These are phyloP conservation scores for Colletotrichum chlorophyti DNA, from an alignment of 2,329 filamentous ascomycete genomes.

Conservation along the genomic window DNA sequence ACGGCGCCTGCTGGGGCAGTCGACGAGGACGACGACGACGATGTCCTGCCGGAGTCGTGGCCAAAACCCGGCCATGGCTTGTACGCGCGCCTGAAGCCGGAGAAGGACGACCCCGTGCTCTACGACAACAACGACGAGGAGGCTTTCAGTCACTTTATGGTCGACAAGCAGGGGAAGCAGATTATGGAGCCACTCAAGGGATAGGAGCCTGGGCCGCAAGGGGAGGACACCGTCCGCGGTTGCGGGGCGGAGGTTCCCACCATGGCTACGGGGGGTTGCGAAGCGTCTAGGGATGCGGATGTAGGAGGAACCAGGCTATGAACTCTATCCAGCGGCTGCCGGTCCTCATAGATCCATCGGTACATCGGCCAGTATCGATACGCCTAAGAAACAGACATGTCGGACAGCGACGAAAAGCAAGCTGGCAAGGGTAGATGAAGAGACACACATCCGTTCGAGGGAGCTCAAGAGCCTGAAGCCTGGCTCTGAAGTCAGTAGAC, in stretches of 20 bases:
- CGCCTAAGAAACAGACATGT: background rate
- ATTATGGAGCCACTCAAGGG: slow-evolving; percentile 37
- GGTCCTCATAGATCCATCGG: background rate
- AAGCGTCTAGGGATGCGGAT: too few relatives aligned
- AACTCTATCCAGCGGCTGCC: background rate
- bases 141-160: slow-evolving; percentile 51
- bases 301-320: too few relatives aligned
- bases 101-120: slow-evolving; percentile 46
- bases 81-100: slow-evolving; percentile 45
- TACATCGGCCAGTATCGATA: too few relatives aligned
- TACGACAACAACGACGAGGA: slow-evolving; percentile 49
- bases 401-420: background rate
- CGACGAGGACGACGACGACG: slow-evolving; percentile 38
- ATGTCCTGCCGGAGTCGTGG: slow-evolving; percentile 47
- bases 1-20: slow-evolving; percentile 33
- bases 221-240: background rate
- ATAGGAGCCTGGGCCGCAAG: background rate
- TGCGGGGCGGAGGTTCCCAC: background rate
- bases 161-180: slow-evolving; percentile 45
- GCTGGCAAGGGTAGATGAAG: background rate
- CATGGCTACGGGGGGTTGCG: background rate
- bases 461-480: background rate
- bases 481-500: too few relatives aligned
- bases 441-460: background rate
- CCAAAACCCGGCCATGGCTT: slow-evolving; percentile 46